Evolutionary conservation across 768 basidiomycete genomes (phyloP).

Genomic region (Tephrocybe sp.): DNA sequence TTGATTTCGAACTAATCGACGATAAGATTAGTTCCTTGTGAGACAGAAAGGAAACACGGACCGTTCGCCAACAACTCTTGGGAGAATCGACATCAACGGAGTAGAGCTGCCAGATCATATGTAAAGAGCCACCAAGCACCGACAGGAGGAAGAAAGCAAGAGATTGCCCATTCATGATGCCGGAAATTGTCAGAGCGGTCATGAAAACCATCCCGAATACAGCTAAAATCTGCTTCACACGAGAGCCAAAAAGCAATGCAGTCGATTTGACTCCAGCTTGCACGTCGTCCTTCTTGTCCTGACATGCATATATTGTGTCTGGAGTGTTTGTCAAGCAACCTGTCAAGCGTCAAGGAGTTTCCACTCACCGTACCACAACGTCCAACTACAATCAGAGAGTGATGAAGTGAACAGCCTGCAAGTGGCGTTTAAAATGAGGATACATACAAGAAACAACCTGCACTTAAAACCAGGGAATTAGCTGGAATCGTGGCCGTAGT

Average conservation of each 20-base stretch:
- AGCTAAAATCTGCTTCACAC: slow-evolving; percentile 42
- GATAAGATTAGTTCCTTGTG: neutral
- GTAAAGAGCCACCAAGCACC: slow-evolving; percentile 6
- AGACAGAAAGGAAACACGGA: neutral
- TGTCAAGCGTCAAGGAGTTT: neutral
- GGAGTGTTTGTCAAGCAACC: neutral
- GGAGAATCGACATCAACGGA: slow-evolving; percentile 13
- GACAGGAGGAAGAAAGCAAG: slow-evolving; percentile 5
- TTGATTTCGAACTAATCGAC: slow-evolving; percentile 9
- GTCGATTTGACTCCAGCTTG: slow-evolving; percentile 62
- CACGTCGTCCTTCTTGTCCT: slow-evolving; percentile 58
- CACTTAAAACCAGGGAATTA: slow-evolving; percentile 1
- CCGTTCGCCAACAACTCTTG: slow-evolving; percentile 12
- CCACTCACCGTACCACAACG: slow-evolving; percentile 18
- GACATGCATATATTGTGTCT: slow-evolving; percentile 63
- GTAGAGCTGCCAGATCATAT: slow-evolving; percentile 12
- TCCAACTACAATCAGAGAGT: slow-evolving; percentile 12
- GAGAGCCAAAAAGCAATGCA: slow-evolving; percentile 54
- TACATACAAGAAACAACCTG: slow-evolving; percentile 5
- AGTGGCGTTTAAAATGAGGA: neutral
- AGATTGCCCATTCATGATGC: slow-evolving; percentile 25
- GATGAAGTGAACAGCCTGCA: neutral
- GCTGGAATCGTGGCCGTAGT: slow-evolving; percentile 3
- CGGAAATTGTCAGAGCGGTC: slow-evolving; percentile 22
- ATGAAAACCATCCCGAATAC: slow-evolving; percentile 32